Evolutionary conservation across 768 basidiomycete genomes (phyloP).

Genomic region (Tylopilus plumbeoviolaceoides): DNA sequence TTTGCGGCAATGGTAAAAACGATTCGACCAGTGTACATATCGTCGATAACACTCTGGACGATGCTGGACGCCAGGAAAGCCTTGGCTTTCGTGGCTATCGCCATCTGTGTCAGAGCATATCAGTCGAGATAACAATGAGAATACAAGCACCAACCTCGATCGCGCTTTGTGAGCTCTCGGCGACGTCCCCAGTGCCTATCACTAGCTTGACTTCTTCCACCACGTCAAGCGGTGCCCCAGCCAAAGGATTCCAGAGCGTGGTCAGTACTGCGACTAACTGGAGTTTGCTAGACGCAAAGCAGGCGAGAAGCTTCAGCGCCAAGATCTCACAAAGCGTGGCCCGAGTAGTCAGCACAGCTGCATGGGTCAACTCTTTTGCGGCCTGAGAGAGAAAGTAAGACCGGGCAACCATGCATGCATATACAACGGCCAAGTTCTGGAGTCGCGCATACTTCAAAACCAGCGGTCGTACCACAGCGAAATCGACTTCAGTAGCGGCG

Average conservation of each 20-base stretch:
- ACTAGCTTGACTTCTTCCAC: conserved; percentile 61
- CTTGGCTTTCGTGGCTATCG: conserved; percentile 82
- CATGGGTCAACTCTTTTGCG: conserved; percentile 70
- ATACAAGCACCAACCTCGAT: conserved; percentile 64
- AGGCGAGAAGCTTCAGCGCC: conserved; percentile 79
- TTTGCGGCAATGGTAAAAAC: conserved; percentile 58
- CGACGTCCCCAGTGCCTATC: conserved; percentile 49
- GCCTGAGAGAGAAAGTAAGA: conserved; percentile 73
- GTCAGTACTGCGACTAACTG: conserved; percentile 75
- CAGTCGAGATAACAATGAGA: not conserved
- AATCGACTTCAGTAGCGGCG: conserved; percentile 80
- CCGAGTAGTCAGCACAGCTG: conserved; percentile 63
- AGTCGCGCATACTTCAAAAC: conserved; percentile 76
- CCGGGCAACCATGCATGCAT: conserved; percentile 72
- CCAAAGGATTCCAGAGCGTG: conserved; percentile 79
- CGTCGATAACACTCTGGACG: conserved; percentile 81
- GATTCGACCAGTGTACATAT: conserved; percentile 80
- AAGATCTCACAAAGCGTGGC: conserved; percentile 85
- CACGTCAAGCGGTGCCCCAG: conserved; percentile 65
- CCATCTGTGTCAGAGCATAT: conserved; percentile 52
- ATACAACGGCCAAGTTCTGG: conserved; percentile 70
- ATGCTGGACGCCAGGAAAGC: conserved; percentile 78
- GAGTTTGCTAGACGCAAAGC: conserved; percentile 72
- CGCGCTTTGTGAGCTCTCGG: conserved; percentile 73
- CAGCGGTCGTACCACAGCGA: conserved; percentile 71